Base-by-base conservation (phyloP, 495 filamentous ascomycete species). In the Neurospora sp. region DNA sequence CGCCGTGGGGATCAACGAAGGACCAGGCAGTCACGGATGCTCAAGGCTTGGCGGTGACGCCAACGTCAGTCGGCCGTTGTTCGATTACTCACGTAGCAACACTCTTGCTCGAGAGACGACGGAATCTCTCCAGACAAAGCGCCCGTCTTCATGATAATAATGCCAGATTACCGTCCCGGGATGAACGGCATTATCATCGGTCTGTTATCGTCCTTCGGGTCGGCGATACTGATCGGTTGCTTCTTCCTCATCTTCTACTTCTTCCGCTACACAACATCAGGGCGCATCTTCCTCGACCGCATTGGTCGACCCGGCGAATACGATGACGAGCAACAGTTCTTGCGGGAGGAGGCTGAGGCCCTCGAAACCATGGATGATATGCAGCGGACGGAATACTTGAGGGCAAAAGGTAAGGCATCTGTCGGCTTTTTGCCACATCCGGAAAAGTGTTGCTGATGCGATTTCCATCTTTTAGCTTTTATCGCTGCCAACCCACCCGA, bases 291-390 rank as follows among this genome's bases (percentile, higher is more conserved):
- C 72, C 87, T 99, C 73, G 95, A 98, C 84, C 90, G 94, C 74
- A 92, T 99, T 79, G 94, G 93, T 48, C 87, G 96, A 71, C 95
- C 96, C 2, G 96, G 96, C 73, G 96, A 98, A 82, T 99, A 92
- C 84, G 96, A 99, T 82, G 96, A 99, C 84, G 96, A 98, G 81
- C 94, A 98, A 81, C 91, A 92, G 38, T 96, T 94, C 81, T 86
- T 88, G 73, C 89, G 92, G 74, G 96, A 98, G 82, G 96, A 99
- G 88, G 94, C 93, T 38, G 94, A 96, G 81, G 96, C 96, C 71
- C 81, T 99, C 79, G 96, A 97, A 83, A 86, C 86, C 71, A 98
- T 98, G 96, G 96, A 98, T 83, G 96, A 99, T 75, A 83, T 98
- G 76, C 89, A 93, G 78, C 87, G 92, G 81, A 89, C 89, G 40